Base-by-base conservation (phyloP, 2,329 filamentous ascomycete species). In the Beauveria rudraprayagi region DNA sequence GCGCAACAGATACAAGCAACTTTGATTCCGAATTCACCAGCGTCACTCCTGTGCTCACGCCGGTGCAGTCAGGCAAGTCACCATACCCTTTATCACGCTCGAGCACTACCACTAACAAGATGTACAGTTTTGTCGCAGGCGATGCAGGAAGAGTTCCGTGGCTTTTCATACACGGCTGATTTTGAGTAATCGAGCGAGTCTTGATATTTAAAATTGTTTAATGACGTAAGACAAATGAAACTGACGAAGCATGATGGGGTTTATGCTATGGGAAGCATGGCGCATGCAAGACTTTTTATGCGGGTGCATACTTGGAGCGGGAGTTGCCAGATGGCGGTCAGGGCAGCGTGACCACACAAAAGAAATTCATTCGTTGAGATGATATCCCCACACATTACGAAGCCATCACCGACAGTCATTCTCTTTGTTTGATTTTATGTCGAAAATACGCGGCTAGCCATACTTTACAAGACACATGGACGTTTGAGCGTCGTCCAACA, bases 101-200 rank as follows among this genome's bases (percentile, higher is more conserved):
- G 10, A 28, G 28, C 6, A 52, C 50, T 52, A 51, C 17, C 7
- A 26, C 24, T 66, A 60, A 63, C 63, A 14, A 11, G 11, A 7
- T 28, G 3, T 55, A 46, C 67, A 96, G 94, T 99, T 50, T 83
- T 99, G 65, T 96, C 93, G 30, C 94, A 97, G 80, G 91, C 92
- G 48, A 97, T 97, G 92, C 94, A 99, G 78, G 94, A 99, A 79
- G 92, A 99, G 75, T 99, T 99, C 88, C 87, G 94, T 63, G 94
- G 94, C 66, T 99, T 99, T 80, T 97, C 93, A 28, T 99, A 99
- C 77, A 94, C 91, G 57, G 90, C 91, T 63, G 92, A 96, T 75
- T 95, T 95, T 77, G 88, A 89, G 64, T 92, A 79, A 73, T 65
- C 61, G 59, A 66, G 50, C 26, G 37, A 56, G 41, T 3, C 46